These are phyloP conservation scores for Solanum pennellii DNA, from an alignment of 257 asterid species.

Conservation along the genomic window DNA sequence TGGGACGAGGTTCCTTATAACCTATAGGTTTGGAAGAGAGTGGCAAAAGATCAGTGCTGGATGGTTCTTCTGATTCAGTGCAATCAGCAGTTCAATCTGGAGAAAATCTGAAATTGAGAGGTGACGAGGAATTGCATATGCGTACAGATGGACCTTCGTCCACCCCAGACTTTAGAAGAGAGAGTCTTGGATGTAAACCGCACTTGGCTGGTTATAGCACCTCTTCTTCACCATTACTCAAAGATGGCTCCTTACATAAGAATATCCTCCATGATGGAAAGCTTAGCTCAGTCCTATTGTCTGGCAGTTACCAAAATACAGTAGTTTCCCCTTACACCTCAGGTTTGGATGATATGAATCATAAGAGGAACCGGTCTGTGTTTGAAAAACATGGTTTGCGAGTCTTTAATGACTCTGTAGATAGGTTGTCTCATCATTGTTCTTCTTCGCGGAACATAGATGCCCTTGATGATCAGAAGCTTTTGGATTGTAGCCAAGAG, in stretches of 20 bases:
- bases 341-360: conserved; percentile 12
- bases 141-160: conserved; percentile 8
- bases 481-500: conserved; percentile 21
- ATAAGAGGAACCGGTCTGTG: conserved; percentile 12
- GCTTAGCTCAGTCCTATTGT: not conserved
- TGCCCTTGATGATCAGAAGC: conserved; percentile 20
- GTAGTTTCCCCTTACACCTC: conserved; percentile 16
- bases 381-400: conserved; percentile 9
- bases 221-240: conserved; percentile 21
- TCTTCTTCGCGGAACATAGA: conserved; percentile 32
- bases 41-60: conserved; percentile 1
- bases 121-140: conserved; percentile 16
- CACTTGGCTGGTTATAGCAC: conserved; percentile 12
- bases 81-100: conserved; percentile 31
- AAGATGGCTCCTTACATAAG: conserved; percentile 24
- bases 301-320: conserved; percentile 13
- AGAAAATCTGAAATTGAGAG: conserved; percentile 22
- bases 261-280: conserved; percentile 5
- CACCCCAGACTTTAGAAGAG: conserved; percentile 10
- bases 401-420: conserved; percentile 14
- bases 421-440: conserved; percentile 26
- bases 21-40: conserved; percentile 7
- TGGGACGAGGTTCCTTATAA: not conserved
- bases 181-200: conserved; percentile 14
- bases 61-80: conserved; percentile 26